These are phyloP conservation scores for Plectosphaerella sp. DNA, from an alignment of 2,329 filamentous ascomycete species.

Conservation along the genomic window DNA sequence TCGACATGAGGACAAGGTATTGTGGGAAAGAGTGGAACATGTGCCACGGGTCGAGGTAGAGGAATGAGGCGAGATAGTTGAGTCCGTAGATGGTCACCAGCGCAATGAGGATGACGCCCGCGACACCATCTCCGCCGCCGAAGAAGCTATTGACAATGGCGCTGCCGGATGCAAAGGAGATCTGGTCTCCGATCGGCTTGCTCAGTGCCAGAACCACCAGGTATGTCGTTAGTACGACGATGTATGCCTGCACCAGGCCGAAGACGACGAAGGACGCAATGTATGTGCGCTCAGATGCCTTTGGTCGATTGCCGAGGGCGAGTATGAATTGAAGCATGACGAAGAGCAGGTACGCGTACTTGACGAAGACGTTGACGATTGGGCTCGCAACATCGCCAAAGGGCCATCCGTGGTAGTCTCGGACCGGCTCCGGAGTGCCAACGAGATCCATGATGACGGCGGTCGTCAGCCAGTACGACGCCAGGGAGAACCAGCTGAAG, in stretches of 20 bases:
- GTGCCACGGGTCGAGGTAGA: constrained; percentile 90
- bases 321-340: constrained; percentile 82
- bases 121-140: constrained; percentile 50
- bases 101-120: constrained; percentile 81
- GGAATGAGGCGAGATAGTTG: constrained; percentile 83
- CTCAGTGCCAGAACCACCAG: constrained; percentile 72
- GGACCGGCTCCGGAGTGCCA: constrained; percentile 50
- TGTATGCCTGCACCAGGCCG: constrained; percentile 74
- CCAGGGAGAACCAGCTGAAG: constrained; percentile 73
- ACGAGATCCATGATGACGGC: constrained; percentile 87
- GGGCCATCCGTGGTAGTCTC: constrained; percentile 62
- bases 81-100: constrained; percentile 80
- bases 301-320: constrained; percentile 81
- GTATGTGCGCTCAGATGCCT: constrained; percentile 79
- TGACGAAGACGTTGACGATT: constrained; percentile 75
- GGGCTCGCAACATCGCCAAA: constrained; percentile 75
- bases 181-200: constrained; percentile 37
- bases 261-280: constrained; percentile 76
- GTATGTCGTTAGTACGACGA: constrained; percentile 74
- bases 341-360: constrained; percentile 79
- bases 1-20: constrained; percentile 79
- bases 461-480: constrained; percentile 86
- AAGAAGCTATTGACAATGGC: constrained; percentile 71
- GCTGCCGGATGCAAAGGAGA: constrained; percentile 52
- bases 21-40: constrained; percentile 89